Percentiles rank a stretch among this genome's conserved stretches.
These are phyloP conservation scores for Colletotrichum tropicale DNA, from an alignment of 2,329 filamentous ascomycete genomes.

Conservation along the genomic window DNA sequence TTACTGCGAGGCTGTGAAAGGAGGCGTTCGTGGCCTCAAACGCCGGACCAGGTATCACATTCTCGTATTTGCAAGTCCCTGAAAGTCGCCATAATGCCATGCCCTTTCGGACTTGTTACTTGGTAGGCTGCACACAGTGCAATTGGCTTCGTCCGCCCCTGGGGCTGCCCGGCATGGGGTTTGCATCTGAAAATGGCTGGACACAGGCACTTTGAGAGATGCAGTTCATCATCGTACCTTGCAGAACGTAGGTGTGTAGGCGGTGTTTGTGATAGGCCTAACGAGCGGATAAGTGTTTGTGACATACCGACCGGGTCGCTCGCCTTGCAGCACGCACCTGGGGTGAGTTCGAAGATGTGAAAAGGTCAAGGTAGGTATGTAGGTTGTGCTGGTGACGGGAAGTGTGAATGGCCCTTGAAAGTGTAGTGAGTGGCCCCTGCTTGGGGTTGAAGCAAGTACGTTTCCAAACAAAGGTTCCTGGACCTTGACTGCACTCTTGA, in stretches of 20 bases:
- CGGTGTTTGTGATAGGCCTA: too few relatives aligned
- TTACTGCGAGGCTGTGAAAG: background rate
- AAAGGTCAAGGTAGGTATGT: background rate
- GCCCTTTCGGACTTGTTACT: background rate
- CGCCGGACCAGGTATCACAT: background rate
- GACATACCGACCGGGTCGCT: background rate
- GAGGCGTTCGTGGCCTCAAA: background rate
- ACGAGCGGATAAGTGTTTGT: background rate
- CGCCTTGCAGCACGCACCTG: background rate
- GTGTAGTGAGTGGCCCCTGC: background rate
- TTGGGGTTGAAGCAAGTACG: conserved; percentile 11
- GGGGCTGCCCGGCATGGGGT: background rate
- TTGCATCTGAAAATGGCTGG: background rate
- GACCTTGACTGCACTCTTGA: background rate
- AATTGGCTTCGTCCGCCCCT: background rate
- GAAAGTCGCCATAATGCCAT: background rate
- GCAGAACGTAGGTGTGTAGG: background rate
- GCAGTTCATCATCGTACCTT: background rate
- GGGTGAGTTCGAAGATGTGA: background rate
- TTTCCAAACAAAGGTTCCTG: conserved; percentile 10
- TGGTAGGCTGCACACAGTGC: background rate
- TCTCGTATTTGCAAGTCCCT: background rate
- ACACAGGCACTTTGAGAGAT: background rate
- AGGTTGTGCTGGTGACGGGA: background rate
- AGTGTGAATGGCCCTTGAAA: background rate